Evolutionary conservation across 805 yeast species (phyloP).

Genomic region (Teunomyces tritomae): DNA sequence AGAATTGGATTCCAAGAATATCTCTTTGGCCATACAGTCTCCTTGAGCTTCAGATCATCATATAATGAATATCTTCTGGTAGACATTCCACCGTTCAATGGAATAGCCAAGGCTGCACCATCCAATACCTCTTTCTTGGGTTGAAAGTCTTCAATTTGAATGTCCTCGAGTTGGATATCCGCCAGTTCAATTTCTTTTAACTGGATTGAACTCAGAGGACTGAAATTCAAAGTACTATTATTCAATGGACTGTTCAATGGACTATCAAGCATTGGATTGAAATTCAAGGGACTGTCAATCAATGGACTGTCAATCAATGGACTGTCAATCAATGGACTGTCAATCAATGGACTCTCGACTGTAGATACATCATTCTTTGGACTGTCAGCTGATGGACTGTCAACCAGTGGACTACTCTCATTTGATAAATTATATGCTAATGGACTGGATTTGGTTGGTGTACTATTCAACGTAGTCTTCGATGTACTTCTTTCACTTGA

Average conservation of each 20-base stretch:
- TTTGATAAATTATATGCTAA: neutral
- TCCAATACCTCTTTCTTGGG: neutral
- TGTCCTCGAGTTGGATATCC: neutral
- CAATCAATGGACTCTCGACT: neutral
- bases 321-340: neutral
- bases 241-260: neutral
- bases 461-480: neutral
- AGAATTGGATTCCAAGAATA: conserved; percentile 2
- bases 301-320: neutral
- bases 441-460: neutral
- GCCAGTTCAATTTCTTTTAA: neutral
- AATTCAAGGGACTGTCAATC: neutral
- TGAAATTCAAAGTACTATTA: neutral
- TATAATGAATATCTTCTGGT: neutral
- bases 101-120: neutral
- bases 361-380: neutral
- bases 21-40: conserved; percentile 1
- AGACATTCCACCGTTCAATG: neutral
- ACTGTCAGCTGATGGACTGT: neutral
- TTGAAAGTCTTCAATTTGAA: neutral
- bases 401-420: neutral
- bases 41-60: conserved; percentile 1
- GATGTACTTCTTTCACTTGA: neutral
- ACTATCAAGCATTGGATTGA: neutral
- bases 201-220: neutral